A percentile compares a stretch with the other conserved stretches of the same genome.
Conservation (phyloP, 768 basidiomycete genomes). For the Auriscalpium microsporum region DNA sequence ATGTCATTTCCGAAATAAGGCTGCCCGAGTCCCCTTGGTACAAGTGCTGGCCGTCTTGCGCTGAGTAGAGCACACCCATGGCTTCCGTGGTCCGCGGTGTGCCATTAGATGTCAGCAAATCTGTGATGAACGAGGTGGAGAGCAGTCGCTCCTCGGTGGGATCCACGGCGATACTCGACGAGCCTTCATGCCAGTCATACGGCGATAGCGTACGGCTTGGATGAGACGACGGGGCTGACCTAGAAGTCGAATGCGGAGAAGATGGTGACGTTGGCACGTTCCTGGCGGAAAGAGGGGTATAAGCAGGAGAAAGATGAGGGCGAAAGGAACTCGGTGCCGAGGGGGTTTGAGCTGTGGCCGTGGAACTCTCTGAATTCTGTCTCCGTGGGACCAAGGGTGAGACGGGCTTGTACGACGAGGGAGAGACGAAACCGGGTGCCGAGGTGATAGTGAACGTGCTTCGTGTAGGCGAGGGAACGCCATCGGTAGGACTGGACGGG, state of each 20-base stretch:
- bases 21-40: conserved; percentile 1
- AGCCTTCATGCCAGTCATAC: conserved; percentile 54
- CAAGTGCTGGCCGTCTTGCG: not conserved
- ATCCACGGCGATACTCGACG: conserved; percentile 48
- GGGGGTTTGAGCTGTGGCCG: not conserved
- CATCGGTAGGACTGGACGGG: conserved; percentile 24
- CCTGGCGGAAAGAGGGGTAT: not conserved
- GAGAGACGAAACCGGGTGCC: not conserved
- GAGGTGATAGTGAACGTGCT: conserved; percentile 6
- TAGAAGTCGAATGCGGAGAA: not conserved
- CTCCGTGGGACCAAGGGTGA: not conserved
- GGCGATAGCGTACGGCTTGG: conserved; percentile 22
- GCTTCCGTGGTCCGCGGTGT: conserved; percentile 14
- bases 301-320: not conserved
- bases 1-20: conserved; percentile 47
- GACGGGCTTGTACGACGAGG: not conserved
- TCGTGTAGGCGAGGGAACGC: conserved; percentile 15
- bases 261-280: not conserved
- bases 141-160: conserved; percentile 49
- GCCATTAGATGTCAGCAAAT: conserved; percentile 29
- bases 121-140: conserved; percentile 55
- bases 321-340: not conserved
- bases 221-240: not conserved
- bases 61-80: conserved; percentile 17
- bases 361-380: not conserved